Evolutionary conservation across 805 yeast species (phyloP), one percentile per base, ranked within the genome.

Genomic region (Pichia occidentalis): DNA sequence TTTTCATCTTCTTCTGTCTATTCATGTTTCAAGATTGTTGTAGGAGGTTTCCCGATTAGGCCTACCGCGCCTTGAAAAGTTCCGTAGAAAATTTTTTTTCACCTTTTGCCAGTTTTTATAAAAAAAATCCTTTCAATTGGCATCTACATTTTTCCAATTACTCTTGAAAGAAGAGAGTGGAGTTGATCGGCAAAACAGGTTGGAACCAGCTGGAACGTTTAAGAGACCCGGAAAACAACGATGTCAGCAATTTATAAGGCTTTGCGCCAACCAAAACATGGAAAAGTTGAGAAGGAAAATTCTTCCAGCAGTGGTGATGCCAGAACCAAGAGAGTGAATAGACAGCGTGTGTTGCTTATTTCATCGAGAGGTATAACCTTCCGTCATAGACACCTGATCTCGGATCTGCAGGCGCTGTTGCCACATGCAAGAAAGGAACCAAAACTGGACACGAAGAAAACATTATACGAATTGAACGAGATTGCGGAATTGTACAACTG

Each of bases 351-450:
- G 27, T 68, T 92, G 43, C 71, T 92, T 42, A 83, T 90, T 53
- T 83, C 97, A 4, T 87, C 97, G 28, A 77, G 98, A 60, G 98
- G 98, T 49, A 84, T 90, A 40, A 87, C 95, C 21, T 86, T 68
- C 59, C 81, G 98, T 67, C 97, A 92, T 58, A 87, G 98, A 56
- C 97, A 92, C 63, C 66, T 92, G 54, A 85, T 92, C 46, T 73
- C 75, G 49, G 97, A 92, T 64, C 65, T 92, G 45, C 66, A 77
- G 48, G 63, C 76, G 17, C 67, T 92, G 59, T 65, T 92, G 59
- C 98, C 98, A 40, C 98, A 92, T 58, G 81, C 95, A 29, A 79
- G 96, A 60, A 90, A 88, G 57, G 98, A 92, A 64, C 95, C 97
- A 44, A 92, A 92, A 60, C 72, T 90, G 54, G 98, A 92, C 63